These are phyloP conservation scores for Isoetes taiwanensis DNA, from an alignment of 75 land plant genomes.

Conservation along the genomic window DNA sequence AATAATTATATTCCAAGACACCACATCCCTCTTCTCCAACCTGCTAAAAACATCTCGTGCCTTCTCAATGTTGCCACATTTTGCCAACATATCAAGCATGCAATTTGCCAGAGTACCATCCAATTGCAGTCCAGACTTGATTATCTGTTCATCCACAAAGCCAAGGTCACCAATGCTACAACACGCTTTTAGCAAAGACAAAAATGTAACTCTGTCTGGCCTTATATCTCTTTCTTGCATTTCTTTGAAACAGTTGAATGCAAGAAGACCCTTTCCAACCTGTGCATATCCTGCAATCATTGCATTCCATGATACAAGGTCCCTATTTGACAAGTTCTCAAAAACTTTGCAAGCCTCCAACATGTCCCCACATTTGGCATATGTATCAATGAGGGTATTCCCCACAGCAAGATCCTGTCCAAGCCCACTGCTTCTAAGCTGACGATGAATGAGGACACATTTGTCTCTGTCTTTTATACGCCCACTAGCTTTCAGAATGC, in stretches of 20 bases:
- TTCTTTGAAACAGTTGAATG: neutral
- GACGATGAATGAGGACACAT: no score
- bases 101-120: neutral
- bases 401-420: neutral
- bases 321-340: neutral
- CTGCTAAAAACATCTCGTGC: conserved; percentile 26
- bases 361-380: conserved; percentile 1
- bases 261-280: neutral
- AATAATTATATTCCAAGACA: conserved; percentile 8
- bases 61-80: conserved; percentile 4
- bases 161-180: neutral
- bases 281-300: conserved; percentile 1
- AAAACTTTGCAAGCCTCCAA: neutral
- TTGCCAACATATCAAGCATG: neutral
- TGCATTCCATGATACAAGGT: neutral
- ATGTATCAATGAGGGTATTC: conserved; percentile 2
- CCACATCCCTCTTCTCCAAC: conserved; percentile 2
- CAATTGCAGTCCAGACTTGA: neutral
- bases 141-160: neutral
- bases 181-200: neutral
- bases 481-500: no score
- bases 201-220: neutral
- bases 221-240: neutral
- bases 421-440: no score
- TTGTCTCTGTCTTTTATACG: no score